These are phyloP conservation scores for Trichoderma polysporum DNA, from an alignment of 2,329 filamentous ascomycete species.

Conservation along the genomic window DNA sequence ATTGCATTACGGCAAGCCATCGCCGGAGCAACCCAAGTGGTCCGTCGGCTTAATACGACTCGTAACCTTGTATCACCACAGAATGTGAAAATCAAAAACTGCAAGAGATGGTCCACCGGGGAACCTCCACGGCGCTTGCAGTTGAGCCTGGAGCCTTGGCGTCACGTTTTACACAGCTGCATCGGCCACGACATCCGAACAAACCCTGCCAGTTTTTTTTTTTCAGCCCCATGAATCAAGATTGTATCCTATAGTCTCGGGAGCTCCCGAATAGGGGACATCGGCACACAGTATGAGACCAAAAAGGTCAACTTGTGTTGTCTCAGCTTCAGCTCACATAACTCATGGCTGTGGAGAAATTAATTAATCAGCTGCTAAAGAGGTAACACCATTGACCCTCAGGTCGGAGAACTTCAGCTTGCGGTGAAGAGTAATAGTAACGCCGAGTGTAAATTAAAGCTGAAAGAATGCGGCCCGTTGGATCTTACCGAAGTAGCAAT, in stretches of 20 bases:
- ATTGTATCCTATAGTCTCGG: background rate
- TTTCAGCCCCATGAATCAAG: background rate
- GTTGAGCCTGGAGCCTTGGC: background rate
- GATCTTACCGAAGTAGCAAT: background rate
- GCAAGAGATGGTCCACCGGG: background rate
- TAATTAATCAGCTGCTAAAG: background rate
- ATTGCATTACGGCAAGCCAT: background rate
- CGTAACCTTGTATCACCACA: background rate
- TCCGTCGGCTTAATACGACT: background rate
- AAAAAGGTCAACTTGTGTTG: background rate
- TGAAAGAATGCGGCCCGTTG: background rate
- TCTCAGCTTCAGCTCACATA: background rate
- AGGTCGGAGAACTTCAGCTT: background rate
- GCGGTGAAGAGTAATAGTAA: background rate
- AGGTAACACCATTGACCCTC: background rate
- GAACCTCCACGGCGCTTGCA: background rate
- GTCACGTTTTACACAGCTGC: background rate
- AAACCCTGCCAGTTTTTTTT: background rate
- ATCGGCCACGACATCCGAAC: background rate
- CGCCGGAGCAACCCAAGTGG: background rate
- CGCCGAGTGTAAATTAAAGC: background rate
- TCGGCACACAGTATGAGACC: background rate
- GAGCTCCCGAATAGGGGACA: background rate
- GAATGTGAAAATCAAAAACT: background rate
- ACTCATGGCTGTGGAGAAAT: background rate